Base-by-base conservation (phyloP, 805 yeast species). In the Ogataea degrootiae region DNA sequence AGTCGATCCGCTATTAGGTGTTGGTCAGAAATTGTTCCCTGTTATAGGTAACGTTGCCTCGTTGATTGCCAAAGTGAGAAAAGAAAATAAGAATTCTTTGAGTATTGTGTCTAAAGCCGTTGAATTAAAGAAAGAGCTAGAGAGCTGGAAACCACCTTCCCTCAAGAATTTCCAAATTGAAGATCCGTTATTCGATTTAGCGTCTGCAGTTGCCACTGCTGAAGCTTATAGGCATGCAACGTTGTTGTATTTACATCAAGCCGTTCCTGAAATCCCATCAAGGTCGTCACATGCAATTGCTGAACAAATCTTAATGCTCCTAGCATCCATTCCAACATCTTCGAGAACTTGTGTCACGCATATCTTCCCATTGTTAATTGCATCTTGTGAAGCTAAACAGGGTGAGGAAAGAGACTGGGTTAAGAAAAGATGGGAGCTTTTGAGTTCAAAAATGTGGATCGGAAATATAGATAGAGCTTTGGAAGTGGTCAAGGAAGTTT, bases 401-500 rank as follows among this genome's bases (percentile, higher is more conserved):
- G 75, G 74, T 0, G 83, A 79, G 37, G 86, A 83, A 56, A 62
- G 87, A 22, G 77, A 72, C 39, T 81, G 87, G 85, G 80, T 82
- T 33, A 70, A 68, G 43, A 67, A 72, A 21, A 65, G 87, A 31
- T 83, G 89, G 89, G 69, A 65, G 6, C 55, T 76, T 14, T 65
- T 83, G 15, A 64, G 76, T 19, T 70, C 75, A 15, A 71, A 73
- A 57, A 68, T 83, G 70, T 78, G 85, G 80, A 73, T 83, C 43
- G 87, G 87, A 0, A 83, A 82, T 50, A 75, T 82, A 15, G 85
- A 80, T 54, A 66, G 85, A 31, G 81, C 88, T 0, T 68, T 79
- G 46, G 87, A 83, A 54, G 85, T 83, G 11, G 83, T 83, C 34
- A 77, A 79, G 50, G 90, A 83, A 59, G 87, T 82, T 9, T 83